A percentile compares a stretch with the other conserved stretches of the same genome.
Conservation (phyloP, 2,329 filamentous ascomycete species). For the Stenocarpella maydis region DNA sequence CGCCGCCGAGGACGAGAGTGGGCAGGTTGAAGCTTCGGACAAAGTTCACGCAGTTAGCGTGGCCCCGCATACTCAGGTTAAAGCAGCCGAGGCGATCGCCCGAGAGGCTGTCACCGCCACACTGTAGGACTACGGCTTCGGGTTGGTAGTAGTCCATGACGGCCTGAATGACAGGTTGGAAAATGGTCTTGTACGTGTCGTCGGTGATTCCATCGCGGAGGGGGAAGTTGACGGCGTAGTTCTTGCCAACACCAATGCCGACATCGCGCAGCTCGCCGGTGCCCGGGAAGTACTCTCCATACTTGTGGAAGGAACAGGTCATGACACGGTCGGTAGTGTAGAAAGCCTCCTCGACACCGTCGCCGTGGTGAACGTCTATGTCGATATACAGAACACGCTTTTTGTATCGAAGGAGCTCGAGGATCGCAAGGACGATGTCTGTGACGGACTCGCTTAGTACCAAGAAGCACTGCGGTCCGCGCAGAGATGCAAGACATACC, state of each 20-base stretch:
- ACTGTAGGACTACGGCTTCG: slow-evolving; percentile 92
- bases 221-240: slow-evolving; percentile 91
- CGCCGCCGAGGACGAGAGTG: slow-evolving; percentile 91
- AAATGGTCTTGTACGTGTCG: slow-evolving; percentile 87
- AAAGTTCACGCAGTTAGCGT: slow-evolving; percentile 92
- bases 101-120: slow-evolving; percentile 92
- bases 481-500: slow-evolving; percentile 61
- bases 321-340: slow-evolving; percentile 85
- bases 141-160: slow-evolving; percentile 91
- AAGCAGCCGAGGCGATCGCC: slow-evolving; percentile 96
- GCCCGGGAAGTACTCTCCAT: slow-evolving; percentile 94
- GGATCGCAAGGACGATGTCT: slow-evolving; percentile 96
- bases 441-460: slow-evolving; percentile 52
- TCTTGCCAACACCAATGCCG: slow-evolving; percentile 85
- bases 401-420: slow-evolving; percentile 89
- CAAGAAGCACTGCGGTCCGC: slow-evolving; percentile 42
- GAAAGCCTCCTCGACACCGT: slow-evolving; percentile 87
- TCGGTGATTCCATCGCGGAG: slow-evolving; percentile 93
- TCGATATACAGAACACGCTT: slow-evolving; percentile 97
- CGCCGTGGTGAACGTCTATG: slow-evolving; percentile 87
- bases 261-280: slow-evolving; percentile 88
- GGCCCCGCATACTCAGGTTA: slow-evolving; percentile 95
- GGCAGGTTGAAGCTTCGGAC: slow-evolving; percentile 87
- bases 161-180: slow-evolving; percentile 85
- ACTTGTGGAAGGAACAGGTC: slow-evolving; percentile 94